phyloP scores from a whole-genome alignment of 352 stramenopile genomes.

The Phytophthora quininea region DNA sequence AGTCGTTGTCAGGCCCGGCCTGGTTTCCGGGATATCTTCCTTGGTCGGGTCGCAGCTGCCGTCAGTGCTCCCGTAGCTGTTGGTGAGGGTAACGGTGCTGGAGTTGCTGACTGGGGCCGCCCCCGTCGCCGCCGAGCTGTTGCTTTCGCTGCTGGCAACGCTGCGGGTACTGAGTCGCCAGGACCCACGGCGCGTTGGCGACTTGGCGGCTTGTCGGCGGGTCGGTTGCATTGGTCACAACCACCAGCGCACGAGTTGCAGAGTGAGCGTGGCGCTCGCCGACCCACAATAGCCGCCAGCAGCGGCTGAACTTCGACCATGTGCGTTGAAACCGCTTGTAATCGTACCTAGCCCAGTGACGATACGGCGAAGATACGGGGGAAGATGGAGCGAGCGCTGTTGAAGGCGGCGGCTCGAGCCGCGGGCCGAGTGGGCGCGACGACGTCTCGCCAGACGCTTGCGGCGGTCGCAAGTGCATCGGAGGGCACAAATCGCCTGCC shows the following conservation, averaged over 20 bases:
- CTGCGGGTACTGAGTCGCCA: slow-evolving; percentile 24
- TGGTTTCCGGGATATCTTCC: slow-evolving; percentile 13
- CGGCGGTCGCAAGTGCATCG: neutral
- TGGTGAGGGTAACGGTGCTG: slow-evolving; percentile 27
- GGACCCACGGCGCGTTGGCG: slow-evolving; percentile 6
- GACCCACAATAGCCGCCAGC: slow-evolving; percentile 1
- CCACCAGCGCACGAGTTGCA: slow-evolving; percentile 1
- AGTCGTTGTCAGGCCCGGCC: slow-evolving; percentile 4
- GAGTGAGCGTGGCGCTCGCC: slow-evolving; percentile 1
- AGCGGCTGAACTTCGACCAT: neutral
- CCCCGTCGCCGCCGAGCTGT: slow-evolving; percentile 17
- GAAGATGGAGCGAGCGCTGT: slow-evolving; percentile 12
- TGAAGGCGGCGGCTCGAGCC: slow-evolving; percentile 11
- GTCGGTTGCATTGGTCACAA: slow-evolving; percentile 21
- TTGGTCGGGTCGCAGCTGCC: slow-evolving; percentile 15
- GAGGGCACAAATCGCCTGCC: slow-evolving; percentile 6
- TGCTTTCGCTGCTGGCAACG: slow-evolving; percentile 29
- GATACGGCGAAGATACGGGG: neutral
- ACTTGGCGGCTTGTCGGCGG: slow-evolving; percentile 10
- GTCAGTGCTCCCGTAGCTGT: slow-evolving; percentile 9
- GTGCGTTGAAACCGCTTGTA: neutral
- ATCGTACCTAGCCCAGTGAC: neutral
- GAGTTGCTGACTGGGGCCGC: slow-evolving; percentile 33
- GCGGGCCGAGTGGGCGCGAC: neutral
- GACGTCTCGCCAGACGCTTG: neutral